phyloP scores from a whole-genome alignment of 805 yeast species.

The Cyberlindnera mrakii region DNA sequence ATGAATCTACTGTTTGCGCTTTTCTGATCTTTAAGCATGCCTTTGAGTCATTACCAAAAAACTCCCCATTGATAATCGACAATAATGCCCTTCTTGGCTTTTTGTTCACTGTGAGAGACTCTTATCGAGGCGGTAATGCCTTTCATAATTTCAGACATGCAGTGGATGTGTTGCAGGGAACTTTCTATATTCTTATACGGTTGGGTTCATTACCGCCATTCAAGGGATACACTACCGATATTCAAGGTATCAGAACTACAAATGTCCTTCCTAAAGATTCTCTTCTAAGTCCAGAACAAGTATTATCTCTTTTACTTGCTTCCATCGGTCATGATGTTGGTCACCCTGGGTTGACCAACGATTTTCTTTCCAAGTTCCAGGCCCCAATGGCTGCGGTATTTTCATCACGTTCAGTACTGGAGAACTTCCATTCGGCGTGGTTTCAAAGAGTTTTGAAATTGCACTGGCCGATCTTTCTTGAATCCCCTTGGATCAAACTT shows the following conservation, averaged over 20 bases:
- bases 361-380: conserved; percentile 49
- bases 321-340: conserved; percentile 95
- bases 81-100: conserved; percentile 51
- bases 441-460: conserved; percentile 46
- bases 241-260: background rate
- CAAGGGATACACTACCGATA: conserved; percentile 12
- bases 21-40: conserved; percentile 46
- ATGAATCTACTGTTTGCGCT: conserved; percentile 61
- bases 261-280: conserved; percentile 5
- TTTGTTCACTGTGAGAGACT: conserved; percentile 62
- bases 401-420: conserved; percentile 66
- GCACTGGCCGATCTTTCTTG: conserved; percentile 42
- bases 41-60: conserved; percentile 21
- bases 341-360: conserved; percentile 93
- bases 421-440: conserved; percentile 71
- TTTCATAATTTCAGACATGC: conserved; percentile 97
- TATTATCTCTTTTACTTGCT: conserved; percentile 61
- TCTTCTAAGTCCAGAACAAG: conserved; percentile 33
- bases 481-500: conserved; percentile 20
- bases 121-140: conserved; percentile 79
- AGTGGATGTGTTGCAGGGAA: conserved; percentile 89
- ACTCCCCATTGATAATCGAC: conserved; percentile 10
- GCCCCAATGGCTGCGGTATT: conserved; percentile 62
- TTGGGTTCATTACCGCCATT: conserved; percentile 22
- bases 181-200: conserved; percentile 51